Conservation (phyloP, 1,284 basidiomycete genomes). For the Trametes sp. region DNA sequence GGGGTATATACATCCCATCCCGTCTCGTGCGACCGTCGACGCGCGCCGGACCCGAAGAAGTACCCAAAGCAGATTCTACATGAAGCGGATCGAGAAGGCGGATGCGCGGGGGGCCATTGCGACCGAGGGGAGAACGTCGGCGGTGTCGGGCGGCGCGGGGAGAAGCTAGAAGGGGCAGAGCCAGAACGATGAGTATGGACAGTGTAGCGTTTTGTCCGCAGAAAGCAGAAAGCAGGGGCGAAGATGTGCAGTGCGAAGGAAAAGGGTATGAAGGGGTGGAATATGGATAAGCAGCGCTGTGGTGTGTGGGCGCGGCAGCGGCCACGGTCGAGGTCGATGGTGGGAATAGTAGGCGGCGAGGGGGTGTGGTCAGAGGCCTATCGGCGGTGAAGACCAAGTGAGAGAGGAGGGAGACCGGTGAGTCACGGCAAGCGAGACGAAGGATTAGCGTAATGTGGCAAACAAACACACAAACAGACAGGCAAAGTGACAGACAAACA, state of each 20-base stretch:
- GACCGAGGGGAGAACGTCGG: background rate
- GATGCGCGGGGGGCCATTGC: background rate
- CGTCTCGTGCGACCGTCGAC: background rate
- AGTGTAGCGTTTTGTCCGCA: background rate
- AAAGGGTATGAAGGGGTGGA: slow-evolving; percentile 8
- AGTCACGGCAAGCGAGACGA: slow-evolving; percentile 24
- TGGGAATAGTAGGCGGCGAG: too few relatives aligned
- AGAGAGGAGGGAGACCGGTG: background rate
- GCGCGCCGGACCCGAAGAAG: background rate
- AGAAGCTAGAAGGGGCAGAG: background rate
- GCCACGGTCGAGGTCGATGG: background rate
- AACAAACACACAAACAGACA: slow-evolving; percentile 7
- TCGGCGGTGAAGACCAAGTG: slow-evolving; percentile 28
- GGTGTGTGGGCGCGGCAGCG: background rate
- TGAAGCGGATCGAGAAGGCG: background rate
- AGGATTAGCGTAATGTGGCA: slow-evolving; percentile 17
- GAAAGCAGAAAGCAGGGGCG: background rate
- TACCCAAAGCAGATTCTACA: slow-evolving; percentile 3
- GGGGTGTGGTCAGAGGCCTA: slow-evolving; percentile 6
- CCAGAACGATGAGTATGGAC: background rate
- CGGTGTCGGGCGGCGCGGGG: background rate
- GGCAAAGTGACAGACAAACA: background rate
- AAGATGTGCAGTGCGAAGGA: slow-evolving; percentile 8
- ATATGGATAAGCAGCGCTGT: background rate
- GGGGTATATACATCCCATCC: slow-evolving; percentile 15